phyloP scores from a whole-genome alignment of 495 filamentous ascomycete species.

The Penicillium macrosclerotiorum region DNA sequence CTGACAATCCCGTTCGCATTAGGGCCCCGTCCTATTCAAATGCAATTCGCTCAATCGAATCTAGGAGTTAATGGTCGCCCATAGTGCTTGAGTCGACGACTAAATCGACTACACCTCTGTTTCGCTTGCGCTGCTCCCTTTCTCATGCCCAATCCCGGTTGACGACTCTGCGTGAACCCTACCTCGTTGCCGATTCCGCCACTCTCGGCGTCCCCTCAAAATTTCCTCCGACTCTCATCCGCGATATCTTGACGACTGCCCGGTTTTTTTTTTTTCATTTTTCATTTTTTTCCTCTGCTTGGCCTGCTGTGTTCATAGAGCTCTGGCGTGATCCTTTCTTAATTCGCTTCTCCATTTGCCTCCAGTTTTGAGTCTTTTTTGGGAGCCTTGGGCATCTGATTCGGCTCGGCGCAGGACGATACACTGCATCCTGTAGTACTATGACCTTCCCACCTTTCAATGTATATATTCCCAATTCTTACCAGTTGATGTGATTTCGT shows the following conservation, averaged over 20 bases:
- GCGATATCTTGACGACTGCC: too few relatives aligned
- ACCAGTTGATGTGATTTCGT: too few relatives aligned
- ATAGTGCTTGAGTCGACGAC: slow-evolving; percentile 38
- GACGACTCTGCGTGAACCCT: neutral
- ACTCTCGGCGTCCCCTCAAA: too few relatives aligned
- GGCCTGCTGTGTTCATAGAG: slow-evolving; percentile 8
- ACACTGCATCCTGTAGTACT: slow-evolving; percentile 6
- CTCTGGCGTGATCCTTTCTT: neutral
- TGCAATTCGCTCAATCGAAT: slow-evolving; percentile 19
- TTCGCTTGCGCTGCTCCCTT: neutral
- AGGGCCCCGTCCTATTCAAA: neutral
- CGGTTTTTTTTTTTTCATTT: slow-evolving; percentile 1
- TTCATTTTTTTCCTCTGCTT: neutral
- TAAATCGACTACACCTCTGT: neutral
- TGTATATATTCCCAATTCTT: slow-evolving; percentile 10
- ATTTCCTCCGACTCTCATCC: slow-evolving; percentile 5
- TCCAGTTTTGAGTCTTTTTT: too few relatives aligned
- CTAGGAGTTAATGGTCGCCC: slow-evolving; percentile 33
- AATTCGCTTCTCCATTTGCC: too few relatives aligned
- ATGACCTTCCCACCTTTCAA: neutral
- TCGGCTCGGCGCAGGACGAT: slow-evolving; percentile 9
- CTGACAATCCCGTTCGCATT: neutral
- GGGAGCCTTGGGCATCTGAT: too few relatives aligned
- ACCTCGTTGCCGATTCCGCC: too few relatives aligned
- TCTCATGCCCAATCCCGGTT: neutral